Evolutionary conservation across 2,329 filamentous ascomycete genomes (phyloP).

Genomic region (Pochonia chlamydosporia): DNA sequence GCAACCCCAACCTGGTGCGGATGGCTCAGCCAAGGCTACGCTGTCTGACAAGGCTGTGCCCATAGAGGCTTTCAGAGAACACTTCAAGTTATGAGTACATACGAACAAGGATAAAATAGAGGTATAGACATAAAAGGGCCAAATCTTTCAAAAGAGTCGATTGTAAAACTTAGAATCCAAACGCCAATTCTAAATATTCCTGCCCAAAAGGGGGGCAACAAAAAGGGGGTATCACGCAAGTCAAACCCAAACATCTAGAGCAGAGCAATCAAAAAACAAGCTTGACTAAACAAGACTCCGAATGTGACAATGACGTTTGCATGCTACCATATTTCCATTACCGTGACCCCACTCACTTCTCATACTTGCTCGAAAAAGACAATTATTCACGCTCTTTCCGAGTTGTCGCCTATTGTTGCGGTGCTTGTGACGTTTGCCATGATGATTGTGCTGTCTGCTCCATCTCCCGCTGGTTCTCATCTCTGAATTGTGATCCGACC

Average conservation of each 20-base stretch:
- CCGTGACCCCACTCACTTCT: background rate
- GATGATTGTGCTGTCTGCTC: background rate
- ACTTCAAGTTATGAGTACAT: slow-evolving; percentile 14
- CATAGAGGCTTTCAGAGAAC: slow-evolving; percentile 32
- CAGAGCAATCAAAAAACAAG: slow-evolving; percentile 1
- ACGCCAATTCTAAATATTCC: slow-evolving; percentile 2
- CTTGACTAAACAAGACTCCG: background rate
- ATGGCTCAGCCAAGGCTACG: slow-evolving; percentile 23
- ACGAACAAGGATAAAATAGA: slow-evolving; percentile 3
- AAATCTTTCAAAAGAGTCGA: slow-evolving; percentile 15
- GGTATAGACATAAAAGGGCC: slow-evolving; percentile 13
- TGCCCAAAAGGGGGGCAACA: background rate
- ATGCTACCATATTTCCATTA: background rate
- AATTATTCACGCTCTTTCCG: background rate
- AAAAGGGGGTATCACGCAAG: slow-evolving; percentile 19
- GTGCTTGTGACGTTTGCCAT: background rate
- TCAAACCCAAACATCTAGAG: slow-evolving; percentile 1
- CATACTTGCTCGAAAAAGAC: background rate
- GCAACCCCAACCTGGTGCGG: slow-evolving; percentile 21
- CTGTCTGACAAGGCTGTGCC: slow-evolving; percentile 39
- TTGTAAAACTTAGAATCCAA: background rate
- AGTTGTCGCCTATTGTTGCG: background rate
- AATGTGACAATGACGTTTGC: background rate
- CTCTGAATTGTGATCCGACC: background rate
- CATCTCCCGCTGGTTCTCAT: background rate